Evolutionary conservation across 2,329 filamentous ascomycete species (phyloP), one percentile per base, ranked within the genome.

Genomic region (Aureobasidium zeae): DNA sequence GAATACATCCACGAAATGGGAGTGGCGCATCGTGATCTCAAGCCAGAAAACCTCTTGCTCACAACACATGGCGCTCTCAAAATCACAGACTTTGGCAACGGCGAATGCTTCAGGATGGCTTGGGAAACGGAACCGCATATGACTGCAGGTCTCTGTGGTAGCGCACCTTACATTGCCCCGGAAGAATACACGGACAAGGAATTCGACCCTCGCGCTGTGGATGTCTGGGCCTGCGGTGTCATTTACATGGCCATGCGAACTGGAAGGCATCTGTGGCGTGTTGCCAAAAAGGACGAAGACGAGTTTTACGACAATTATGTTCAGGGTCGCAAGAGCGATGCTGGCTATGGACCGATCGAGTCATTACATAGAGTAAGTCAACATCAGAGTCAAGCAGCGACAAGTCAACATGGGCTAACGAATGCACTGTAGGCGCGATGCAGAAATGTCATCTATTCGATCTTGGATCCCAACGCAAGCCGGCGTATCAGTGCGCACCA

Each of bases 241-340:
- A 98, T 98, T 48, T 98, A 98, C 68, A 98, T 98, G 91, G 91
- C 91, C 11, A 98, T 98, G 91, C 77, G 91, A 47, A 96, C 89
- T 2, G 91, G 91, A 5, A 77, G 91, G 42, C 91, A 98, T 63
- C 72, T 98, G 7, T 98, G 91, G 91, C 83, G 88, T 44, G 79
- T 95, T n/a, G 91, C 91, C 5, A 89, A 89, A 64, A 93, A 87
- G 65, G 88, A 94, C 44, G 89, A 96, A 52, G 91, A 98, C 57
- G 91, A 96, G 58, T 98, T 96, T 56, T 98, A 94, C 60, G 84
- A 85, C 51, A 82, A 87, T 30, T 98, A 98, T 59, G 75, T 98
- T 4, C 84, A 94, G 59, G 91, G 91, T 21, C 79, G 91, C 42
- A 83, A 86, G 59, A 87, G 94, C 54, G 91, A 96, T 62, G 86